Conservation (phyloP, 2,329 filamentous ascomycete species). For the Daldinia eschscholtzii region DNA sequence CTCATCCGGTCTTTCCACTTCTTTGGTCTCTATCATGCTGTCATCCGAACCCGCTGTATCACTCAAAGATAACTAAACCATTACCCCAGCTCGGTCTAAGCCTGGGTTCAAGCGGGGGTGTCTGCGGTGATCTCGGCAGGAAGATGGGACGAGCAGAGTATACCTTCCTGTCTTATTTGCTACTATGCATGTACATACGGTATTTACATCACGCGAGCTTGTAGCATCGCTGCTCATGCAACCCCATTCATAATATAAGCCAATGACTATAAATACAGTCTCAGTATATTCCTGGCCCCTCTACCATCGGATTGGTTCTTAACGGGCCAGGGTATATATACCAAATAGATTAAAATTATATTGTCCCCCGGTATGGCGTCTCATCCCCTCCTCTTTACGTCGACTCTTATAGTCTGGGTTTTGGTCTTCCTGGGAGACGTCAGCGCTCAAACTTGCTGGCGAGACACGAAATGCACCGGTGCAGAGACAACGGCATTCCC, state of each 20-base stretch:
- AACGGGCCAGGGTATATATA: conserved; percentile 1
- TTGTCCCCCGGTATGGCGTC: conserved; percentile 34
- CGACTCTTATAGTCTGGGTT: conserved; percentile 18
- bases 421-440: conserved; percentile 18
- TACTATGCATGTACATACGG: not conserved
- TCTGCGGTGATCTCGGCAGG: conserved; percentile 27
- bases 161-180: conserved; percentile 8
- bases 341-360: conserved; percentile 6
- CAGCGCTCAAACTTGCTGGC: conserved; percentile 62
- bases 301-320: not conserved
- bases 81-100: conserved; percentile 1
- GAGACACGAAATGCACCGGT: conserved; percentile 65
- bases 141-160: conserved; percentile 28
- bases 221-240: conserved; percentile 18
- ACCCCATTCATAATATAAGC: conserved; percentile 12
- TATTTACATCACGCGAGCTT: conserved; percentile 28
- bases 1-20: conserved; percentile 18
- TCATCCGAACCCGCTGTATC: conserved; percentile 24
- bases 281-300: not conserved
- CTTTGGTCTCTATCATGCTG: conserved; percentile 22
- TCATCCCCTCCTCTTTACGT: conserved; percentile 6
- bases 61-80: conserved; percentile 17
- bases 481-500: conserved; percentile 64
- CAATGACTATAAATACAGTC: conserved; percentile 21
- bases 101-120: conserved; percentile 22